A percentile compares a stretch with the other conserved stretches of the same genome.
phyloP scores from a whole-genome alignment of 495 filamentous ascomycete genomes.

The Tuber borchii region DNA sequence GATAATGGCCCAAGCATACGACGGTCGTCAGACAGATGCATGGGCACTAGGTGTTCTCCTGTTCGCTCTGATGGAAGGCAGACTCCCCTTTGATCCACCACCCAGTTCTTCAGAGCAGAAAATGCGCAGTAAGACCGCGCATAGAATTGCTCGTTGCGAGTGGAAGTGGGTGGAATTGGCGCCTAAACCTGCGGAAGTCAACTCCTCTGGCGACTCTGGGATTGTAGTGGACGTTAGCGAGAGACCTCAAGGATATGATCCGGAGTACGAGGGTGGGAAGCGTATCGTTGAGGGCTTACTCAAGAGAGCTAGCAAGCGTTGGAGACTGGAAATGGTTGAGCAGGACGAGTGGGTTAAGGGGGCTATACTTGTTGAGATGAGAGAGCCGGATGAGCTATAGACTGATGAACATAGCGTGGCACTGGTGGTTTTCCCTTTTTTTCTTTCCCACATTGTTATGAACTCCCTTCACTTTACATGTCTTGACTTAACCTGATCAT shows the following conservation, averaged over 20 bases:
- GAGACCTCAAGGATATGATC: constrained; percentile 51
- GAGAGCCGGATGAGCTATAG: constrained; percentile 55
- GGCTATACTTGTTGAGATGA: constrained; percentile 64
- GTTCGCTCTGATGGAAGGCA: constrained; percentile 85
- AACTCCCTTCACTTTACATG: neutral
- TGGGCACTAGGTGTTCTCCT: constrained; percentile 93
- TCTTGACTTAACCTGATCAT: neutral
- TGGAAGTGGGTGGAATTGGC: constrained; percentile 88
- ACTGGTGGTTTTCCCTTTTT: constrained; percentile 6
- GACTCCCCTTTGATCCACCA: constrained; percentile 83
- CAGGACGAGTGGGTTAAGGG: constrained; percentile 67
- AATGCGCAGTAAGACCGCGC: constrained; percentile 69
- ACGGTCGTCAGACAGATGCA: constrained; percentile 84
- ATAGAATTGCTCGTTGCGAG: constrained; percentile 88
- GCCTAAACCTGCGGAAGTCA: constrained; percentile 35
- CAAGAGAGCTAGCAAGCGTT: constrained; percentile 68
- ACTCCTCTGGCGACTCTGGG: constrained; percentile 23
- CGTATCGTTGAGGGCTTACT: constrained; percentile 73
- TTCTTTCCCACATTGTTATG: neutral
- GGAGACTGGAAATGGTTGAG: constrained; percentile 63
- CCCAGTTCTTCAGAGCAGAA: constrained; percentile 66
- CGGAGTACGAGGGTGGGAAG: constrained; percentile 64
- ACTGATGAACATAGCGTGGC: constrained; percentile 49
- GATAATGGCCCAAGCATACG: constrained; percentile 88
- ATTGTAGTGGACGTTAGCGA: constrained; percentile 45